Percentiles rank a stretch among this genome's conserved stretches.
phyloP scores from a whole-genome alignment of 257 asterid genomes.

The Plantago ovata region DNA sequence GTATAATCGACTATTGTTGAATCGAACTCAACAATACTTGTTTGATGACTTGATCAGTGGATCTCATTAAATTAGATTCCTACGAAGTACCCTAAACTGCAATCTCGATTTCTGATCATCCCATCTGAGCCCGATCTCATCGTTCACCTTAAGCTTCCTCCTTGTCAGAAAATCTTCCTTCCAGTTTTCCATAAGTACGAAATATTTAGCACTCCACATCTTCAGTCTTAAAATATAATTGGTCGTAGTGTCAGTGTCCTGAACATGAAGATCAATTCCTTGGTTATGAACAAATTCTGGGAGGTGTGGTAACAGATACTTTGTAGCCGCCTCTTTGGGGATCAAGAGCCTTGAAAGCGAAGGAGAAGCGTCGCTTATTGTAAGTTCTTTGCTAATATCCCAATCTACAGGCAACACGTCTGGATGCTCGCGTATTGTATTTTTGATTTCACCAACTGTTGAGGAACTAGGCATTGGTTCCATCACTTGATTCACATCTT shows the following conservation, averaged over 20 bases:
- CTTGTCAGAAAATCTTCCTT: neutral
- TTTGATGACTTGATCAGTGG: too few species aligned
- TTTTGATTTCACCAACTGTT: too few species aligned
- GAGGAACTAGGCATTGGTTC: too few species aligned
- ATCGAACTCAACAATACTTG: too few species aligned
- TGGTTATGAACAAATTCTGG: neutral
- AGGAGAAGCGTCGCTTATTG: neutral
- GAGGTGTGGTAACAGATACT: neutral
- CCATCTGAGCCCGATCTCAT: slow-evolving; percentile 4
- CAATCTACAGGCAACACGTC: neutral
- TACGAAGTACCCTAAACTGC: neutral
- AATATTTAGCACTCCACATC: neutral
- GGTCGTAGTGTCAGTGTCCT: neutral
- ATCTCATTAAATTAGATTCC: too few species aligned
- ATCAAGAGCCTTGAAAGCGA: neutral
- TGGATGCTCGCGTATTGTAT: neutral
- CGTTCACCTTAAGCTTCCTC: neutral
- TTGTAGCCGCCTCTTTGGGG: neutral
- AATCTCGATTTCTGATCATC: neutral
- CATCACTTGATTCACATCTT: too few species aligned
- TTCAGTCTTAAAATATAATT: neutral
- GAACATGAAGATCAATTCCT: neutral
- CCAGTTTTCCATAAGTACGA: neutral
- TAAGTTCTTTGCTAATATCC: neutral
- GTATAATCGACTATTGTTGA: too few species aligned